Conservation (phyloP, 768 basidiomycete genomes). For the Mycena galopus region DNA sequence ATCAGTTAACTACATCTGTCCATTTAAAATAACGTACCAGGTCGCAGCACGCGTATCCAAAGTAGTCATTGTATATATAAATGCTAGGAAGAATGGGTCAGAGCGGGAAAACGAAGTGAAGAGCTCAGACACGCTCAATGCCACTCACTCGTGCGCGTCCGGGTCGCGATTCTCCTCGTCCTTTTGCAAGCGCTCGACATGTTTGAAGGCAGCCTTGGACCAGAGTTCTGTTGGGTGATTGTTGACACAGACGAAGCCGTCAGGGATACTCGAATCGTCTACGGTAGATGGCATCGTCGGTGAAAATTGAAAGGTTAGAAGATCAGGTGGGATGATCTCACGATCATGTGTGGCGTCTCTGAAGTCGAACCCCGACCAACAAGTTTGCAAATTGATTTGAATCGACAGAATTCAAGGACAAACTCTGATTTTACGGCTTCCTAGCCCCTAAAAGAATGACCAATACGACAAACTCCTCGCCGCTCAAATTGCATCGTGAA, state of each 20-base stretch:
- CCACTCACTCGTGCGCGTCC: constrained; percentile 27
- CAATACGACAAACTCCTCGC: too few species aligned
- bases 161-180: constrained; percentile 30
- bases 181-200: constrained; percentile 25
- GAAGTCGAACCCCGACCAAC: too few species aligned
- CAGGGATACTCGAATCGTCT: constrained; percentile 13
- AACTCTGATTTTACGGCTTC: too few species aligned
- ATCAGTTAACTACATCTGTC: too few species aligned
- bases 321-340: too few species aligned
- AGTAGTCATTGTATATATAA: constrained; percentile 33
- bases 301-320: background rate
- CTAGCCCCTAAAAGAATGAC: too few species aligned
- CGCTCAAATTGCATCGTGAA: too few species aligned
- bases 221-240: constrained; percentile 20
- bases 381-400: too few species aligned
- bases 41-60: constrained; percentile 32
- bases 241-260: constrained; percentile 27
- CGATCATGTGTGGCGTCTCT: too few species aligned
- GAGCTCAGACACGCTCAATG: background rate
- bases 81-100: background rate
- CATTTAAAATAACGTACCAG: constrained; percentile 1
- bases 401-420: too few species aligned
- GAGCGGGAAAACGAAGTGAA: background rate
- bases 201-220: constrained; percentile 29
- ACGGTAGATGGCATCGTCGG: background rate